phyloP scores from a whole-genome alignment of 768 basidiomycete genomes.

The Tricholoma flavovirens region DNA sequence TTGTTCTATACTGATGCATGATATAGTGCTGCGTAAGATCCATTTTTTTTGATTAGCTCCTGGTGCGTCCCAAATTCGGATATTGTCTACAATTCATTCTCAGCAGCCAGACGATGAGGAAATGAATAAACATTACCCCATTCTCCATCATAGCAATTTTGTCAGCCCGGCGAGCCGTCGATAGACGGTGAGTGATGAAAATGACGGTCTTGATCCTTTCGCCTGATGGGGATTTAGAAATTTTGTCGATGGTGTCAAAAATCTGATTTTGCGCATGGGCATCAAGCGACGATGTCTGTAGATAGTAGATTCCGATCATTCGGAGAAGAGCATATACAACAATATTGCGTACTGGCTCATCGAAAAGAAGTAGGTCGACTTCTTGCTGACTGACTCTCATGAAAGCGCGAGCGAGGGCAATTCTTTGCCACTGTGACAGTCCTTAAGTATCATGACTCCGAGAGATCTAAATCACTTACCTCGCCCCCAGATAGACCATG shows the following conservation, averaged over 20 bases:
- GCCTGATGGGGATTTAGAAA: constrained; percentile 54
- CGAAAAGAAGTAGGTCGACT: constrained; percentile 76
- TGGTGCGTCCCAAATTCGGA: constrained; percentile 73
- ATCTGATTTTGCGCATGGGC: constrained; percentile 75
- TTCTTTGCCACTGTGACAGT: constrained; percentile 67
- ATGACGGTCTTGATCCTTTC: constrained; percentile 65
- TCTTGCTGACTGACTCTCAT: constrained; percentile 74
- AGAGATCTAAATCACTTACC: constrained; percentile 34
- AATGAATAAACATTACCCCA: constrained; percentile 37
- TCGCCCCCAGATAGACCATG: constrained; percentile 84
- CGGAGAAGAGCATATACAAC: constrained; percentile 3
- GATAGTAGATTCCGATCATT: constrained; percentile 1
- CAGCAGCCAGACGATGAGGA: constrained; percentile 7
- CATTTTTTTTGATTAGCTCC: constrained; percentile 52
- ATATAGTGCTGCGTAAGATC: constrained; percentile 66
- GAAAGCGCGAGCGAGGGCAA: constrained; percentile 83
- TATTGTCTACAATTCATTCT: constrained; percentile 44
- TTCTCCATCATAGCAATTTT: constrained; percentile 85
- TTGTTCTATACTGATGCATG: constrained; percentile 51
- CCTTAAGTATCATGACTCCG: neutral
- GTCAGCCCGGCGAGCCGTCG: constrained; percentile 77
- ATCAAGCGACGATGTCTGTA: constrained; percentile 74
- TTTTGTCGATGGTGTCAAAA: constrained; percentile 66
- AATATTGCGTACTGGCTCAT: constrained; percentile 62
- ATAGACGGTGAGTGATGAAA: constrained; percentile 80